phyloP scores from a whole-genome alignment of 371 early-diverging fungal genomes.

The Apophysomyces ossiformis region DNA sequence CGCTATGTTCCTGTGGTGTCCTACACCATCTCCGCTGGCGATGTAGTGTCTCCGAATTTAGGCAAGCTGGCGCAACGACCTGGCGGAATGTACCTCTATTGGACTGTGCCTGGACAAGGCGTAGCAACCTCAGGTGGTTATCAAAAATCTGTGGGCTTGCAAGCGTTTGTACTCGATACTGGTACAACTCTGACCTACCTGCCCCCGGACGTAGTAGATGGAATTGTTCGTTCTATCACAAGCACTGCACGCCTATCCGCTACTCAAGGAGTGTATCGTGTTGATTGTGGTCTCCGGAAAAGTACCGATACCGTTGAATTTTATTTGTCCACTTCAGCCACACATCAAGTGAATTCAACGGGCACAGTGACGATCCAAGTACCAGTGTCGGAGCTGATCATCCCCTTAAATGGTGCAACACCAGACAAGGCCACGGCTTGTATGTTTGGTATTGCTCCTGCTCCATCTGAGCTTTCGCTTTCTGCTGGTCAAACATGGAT shows the following conservation, averaged over 20 bases:
- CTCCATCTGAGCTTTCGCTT: not conserved
- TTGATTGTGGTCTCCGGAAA: conserved; percentile 27
- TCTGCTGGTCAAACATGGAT: conserved; percentile 22
- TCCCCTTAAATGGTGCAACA: conserved; percentile 29
- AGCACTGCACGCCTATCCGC: not conserved
- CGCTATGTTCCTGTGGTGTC: conserved; percentile 30
- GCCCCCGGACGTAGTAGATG: conserved; percentile 21
- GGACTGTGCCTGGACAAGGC: conserved; percentile 29
- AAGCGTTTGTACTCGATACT: conserved; percentile 32
- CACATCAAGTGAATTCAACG: not conserved
- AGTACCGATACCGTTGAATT: conserved; percentile 18
- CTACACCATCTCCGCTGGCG: conserved; percentile 21
- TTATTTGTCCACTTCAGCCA: conserved; percentile 18
- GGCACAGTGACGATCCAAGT: conserved; percentile 25
- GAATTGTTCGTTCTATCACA: conserved; percentile 16
- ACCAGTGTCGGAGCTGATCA: conserved; percentile 28
- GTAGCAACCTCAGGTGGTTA: conserved; percentile 11
- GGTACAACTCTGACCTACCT: conserved; percentile 37
- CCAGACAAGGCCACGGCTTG: conserved; percentile 28
- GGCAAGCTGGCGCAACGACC: conserved; percentile 9
- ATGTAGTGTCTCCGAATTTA: conserved; percentile 17
- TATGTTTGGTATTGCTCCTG: conserved; percentile 33
- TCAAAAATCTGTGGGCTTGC: conserved; percentile 4
- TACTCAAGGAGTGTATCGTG: conserved; percentile 18
- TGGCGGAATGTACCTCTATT: conserved; percentile 23